Conservation (phyloP, 345 rosid species). For the Camelina laxa region DNA sequence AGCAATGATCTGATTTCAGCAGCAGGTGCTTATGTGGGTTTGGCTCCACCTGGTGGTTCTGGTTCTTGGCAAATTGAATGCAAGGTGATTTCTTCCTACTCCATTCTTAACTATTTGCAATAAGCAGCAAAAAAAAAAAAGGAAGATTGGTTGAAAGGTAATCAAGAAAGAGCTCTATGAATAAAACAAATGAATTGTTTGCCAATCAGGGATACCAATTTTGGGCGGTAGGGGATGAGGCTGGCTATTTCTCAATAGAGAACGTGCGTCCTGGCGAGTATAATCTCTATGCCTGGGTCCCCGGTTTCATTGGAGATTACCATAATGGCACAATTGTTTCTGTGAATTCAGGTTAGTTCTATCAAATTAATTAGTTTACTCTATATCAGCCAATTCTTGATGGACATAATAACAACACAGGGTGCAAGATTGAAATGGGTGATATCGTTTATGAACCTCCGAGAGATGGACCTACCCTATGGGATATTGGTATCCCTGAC, state of each 20-base stretch:
- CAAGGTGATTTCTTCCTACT: constrained; percentile 55
- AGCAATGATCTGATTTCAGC: constrained; percentile 52
- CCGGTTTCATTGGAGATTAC: constrained; percentile 90
- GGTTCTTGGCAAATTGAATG: constrained; percentile 91
- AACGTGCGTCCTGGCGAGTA: constrained; percentile 65
- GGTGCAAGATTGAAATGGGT: constrained; percentile 65
- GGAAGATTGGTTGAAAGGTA: not conserved
- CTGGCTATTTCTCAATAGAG: constrained; percentile 69
- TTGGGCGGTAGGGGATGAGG: constrained; percentile 70
- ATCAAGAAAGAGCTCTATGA: not conserved
- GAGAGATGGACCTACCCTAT: constrained; percentile 88
- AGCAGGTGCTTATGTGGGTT: constrained; percentile 71
- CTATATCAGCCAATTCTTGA: constrained; percentile 23
- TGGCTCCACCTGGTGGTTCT: constrained; percentile 73
- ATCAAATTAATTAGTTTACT: constrained; percentile 8
- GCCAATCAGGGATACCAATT: constrained; percentile 76
- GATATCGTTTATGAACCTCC: constrained; percentile 77
- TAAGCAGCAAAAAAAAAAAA: not conserved
- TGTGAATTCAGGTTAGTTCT: constrained; percentile 56
- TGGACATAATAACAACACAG: constrained; percentile 35
- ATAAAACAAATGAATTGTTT: not conserved
- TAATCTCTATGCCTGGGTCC: constrained; percentile 83
- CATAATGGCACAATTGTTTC: constrained; percentile 48
- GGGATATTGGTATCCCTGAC: constrained; percentile 98
- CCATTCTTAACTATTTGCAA: not conserved